Percentiles rank a stretch among this genome's conserved stretches.
Conservation (phyloP, 2,329 filamentous ascomycete species). For the Leptographium lundbergii region DNA sequence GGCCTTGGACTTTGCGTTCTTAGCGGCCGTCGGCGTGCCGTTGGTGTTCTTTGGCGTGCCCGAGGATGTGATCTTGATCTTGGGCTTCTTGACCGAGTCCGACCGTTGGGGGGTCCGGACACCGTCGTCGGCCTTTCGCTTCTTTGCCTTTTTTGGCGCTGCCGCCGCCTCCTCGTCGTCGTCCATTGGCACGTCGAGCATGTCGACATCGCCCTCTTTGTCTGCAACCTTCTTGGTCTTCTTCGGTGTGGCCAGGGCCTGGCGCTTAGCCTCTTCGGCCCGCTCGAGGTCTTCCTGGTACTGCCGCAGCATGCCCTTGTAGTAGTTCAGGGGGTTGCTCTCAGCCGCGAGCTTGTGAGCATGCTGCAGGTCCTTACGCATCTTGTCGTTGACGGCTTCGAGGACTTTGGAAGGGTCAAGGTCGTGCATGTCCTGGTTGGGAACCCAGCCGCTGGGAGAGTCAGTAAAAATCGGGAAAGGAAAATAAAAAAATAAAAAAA, state of each 20-base stretch:
- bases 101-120: conserved; percentile 22
- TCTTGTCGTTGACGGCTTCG: conserved; percentile 58
- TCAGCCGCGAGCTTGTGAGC: conserved; percentile 75
- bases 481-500: conserved; percentile 3
- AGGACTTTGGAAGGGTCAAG: conserved; percentile 63
- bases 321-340: conserved; percentile 63
- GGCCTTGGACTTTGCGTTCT: conserved; percentile 35
- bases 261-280: conserved; percentile 14
- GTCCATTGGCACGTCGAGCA: conserved; percentile 42
- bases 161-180: conserved; percentile 28
- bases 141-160: conserved; percentile 49
- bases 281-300: conserved; percentile 51
- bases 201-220: conserved; percentile 49
- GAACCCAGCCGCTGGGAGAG: conserved; percentile 66
- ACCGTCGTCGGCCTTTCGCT: conserved; percentile 76
- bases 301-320: conserved; percentile 66
- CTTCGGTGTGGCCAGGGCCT: conserved; percentile 20
- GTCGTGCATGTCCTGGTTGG: conserved; percentile 69
- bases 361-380: conserved; percentile 63
- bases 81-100: conserved; percentile 55
- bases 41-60: conserved; percentile 34
- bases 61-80: conserved; percentile 48
- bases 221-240: conserved; percentile 28
- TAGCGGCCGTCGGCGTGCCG: conserved; percentile 36
- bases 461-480: neutral